These are phyloP conservation scores for Neohortaea acidophila DNA, from an alignment of 495 filamentous ascomycete species.

Conservation along the genomic window DNA sequence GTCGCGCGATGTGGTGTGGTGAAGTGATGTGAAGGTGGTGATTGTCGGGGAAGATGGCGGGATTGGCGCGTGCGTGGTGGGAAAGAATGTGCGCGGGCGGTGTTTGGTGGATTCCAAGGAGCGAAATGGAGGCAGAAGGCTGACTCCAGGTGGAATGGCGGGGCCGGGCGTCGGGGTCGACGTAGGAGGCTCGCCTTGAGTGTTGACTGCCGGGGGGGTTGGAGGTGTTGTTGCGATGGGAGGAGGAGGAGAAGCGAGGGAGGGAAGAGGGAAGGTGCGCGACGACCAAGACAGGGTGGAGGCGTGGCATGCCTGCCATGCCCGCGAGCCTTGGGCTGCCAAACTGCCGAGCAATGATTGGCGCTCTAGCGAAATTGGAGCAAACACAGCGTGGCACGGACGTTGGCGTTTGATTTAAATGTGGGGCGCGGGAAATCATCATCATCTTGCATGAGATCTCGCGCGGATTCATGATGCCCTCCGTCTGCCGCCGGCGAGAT, in stretches of 20 bases:
- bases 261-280: not conserved
- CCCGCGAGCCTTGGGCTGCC: no score
- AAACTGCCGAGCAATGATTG: no score
- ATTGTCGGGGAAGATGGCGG: not conserved
- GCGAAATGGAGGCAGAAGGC: slow-evolving; percentile 4
- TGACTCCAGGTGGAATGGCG: slow-evolving; percentile 5
- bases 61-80: not conserved
- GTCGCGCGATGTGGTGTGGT: not conserved
- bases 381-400: no score
- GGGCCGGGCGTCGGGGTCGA: not conserved
- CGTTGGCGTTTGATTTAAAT: no score
- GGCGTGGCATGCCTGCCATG: not conserved
- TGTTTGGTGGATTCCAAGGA: slow-evolving; percentile 5
- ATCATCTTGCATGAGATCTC: no score
- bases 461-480: no score
- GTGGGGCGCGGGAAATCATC: no score
- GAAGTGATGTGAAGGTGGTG: not conserved
- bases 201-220: not conserved
- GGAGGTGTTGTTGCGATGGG: slow-evolving; percentile 1
- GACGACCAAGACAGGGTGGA: not conserved
- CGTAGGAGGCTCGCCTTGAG: no score
- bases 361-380: slow-evolving; percentile 2
- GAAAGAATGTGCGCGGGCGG: slow-evolving; percentile 2
- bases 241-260: slow-evolving; percentile 1
- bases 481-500: no score